phyloP scores from a whole-genome alignment of 208 protist genomes.

The Spongospora subterranea region DNA sequence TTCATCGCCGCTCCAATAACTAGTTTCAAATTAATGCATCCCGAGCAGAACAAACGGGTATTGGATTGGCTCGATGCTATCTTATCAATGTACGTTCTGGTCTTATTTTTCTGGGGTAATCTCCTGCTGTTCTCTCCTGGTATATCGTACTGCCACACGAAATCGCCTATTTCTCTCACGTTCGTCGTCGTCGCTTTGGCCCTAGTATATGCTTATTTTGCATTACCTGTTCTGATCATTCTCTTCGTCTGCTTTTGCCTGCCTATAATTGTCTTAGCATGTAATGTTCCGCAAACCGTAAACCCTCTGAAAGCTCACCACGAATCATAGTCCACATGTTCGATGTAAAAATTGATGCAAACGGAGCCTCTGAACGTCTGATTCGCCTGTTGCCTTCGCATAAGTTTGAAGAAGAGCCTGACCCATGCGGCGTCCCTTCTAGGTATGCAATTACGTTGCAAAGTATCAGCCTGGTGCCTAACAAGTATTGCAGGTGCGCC shows the following conservation, averaged over 20 bases:
- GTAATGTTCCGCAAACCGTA: neutral
- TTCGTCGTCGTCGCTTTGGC: neutral
- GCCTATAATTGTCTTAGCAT: neutral
- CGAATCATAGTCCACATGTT: conserved; percentile 9
- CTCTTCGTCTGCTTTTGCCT: conserved; percentile 16
- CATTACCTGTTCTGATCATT: neutral
- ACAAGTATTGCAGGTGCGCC: conserved; percentile 42
- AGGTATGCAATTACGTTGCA: neutral
- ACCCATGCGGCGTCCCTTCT: neutral
- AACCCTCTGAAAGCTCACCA: too few species aligned
- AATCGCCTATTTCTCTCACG: neutral
- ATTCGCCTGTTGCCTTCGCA: neutral
- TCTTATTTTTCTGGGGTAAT: conserved; percentile 19
- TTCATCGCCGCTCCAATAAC: neutral
- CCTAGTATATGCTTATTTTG: conserved; percentile 8
- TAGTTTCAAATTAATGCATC: neutral
- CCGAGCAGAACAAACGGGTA: neutral
- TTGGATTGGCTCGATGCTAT: neutral
- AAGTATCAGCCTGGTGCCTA: neutral
- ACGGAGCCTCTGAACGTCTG: neutral
- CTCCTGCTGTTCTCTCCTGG: neutral
- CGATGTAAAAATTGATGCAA: neutral
- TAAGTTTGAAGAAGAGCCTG: neutral
- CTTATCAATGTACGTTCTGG: neutral
- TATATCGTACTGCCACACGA: neutral